Conservation (phyloP, 2,329 filamentous ascomycete species). For the Claviceps sp. region DNA sequence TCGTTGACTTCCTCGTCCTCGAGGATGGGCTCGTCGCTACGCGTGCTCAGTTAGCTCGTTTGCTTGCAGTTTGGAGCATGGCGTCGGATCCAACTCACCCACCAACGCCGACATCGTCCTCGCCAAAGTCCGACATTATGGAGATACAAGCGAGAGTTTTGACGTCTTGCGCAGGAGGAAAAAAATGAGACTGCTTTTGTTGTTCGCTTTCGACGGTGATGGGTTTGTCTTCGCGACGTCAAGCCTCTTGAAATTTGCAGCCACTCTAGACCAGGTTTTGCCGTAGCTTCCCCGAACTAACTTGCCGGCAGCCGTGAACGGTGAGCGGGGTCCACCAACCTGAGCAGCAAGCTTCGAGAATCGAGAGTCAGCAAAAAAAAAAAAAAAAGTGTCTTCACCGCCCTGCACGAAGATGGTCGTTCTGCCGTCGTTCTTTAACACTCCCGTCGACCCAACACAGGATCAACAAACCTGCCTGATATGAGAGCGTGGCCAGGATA, state of each 20-base stretch:
- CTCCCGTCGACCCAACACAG: too few relatives aligned
- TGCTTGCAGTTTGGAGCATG: neutral
- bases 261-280: conserved; percentile 11
- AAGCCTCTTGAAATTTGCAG: conserved; percentile 18
- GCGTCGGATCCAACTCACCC: conserved; percentile 31
- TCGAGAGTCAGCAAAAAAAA: conserved; percentile 13
- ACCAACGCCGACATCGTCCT: conserved; percentile 46
- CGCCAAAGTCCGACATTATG: conserved; percentile 62
- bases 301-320: too few relatives aligned
- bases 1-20: conserved; percentile 55
- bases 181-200: neutral
- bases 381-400: conserved; percentile 19
- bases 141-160: neutral
- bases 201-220: neutral
- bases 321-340: neutral
- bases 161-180: neutral
- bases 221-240: neutral
- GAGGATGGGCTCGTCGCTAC: conserved; percentile 56
- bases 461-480: neutral
- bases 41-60: conserved; percentile 7
- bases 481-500: neutral
- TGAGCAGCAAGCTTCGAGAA: neutral
- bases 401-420: conserved; percentile 16
- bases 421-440: conserved; percentile 15
- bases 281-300: conserved; percentile 18